Percentiles rank a stretch among this genome's conserved stretches.
Conservation (phyloP, 495 filamentous ascomycete species). For the Podospora bellae-mahoneyi region DNA sequence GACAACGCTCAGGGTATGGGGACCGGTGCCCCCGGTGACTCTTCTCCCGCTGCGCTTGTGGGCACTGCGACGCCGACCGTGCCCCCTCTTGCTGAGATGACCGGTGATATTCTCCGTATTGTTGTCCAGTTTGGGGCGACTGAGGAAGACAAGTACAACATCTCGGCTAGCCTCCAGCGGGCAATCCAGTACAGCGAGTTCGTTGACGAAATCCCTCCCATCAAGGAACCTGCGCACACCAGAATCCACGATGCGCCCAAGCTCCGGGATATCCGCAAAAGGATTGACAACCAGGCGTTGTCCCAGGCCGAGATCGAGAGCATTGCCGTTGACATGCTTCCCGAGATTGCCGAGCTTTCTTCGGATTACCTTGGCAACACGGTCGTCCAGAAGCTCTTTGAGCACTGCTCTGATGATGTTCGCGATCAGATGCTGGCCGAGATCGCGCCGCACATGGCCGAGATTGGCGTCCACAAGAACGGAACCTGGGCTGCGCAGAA, state of each 20-base stretch:
- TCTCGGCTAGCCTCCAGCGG: slow-evolving; percentile 66
- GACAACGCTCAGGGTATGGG: slow-evolving; percentile 38
- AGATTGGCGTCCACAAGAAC: slow-evolving; percentile 98
- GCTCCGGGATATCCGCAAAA: slow-evolving; percentile 92
- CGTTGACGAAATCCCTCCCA: slow-evolving; percentile 78
- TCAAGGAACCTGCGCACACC: slow-evolving; percentile 85
- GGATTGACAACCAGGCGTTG: slow-evolving; percentile 90
- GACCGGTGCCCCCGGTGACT: slow-evolving; percentile 46
- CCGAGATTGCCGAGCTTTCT: slow-evolving; percentile 90
- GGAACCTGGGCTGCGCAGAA: slow-evolving; percentile 99
- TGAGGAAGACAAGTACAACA: slow-evolving; percentile 72
- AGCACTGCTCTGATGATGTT: slow-evolving; percentile 84
- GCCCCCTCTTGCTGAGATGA: slow-evolving; percentile 69
- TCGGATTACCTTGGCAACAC: slow-evolving; percentile 98
- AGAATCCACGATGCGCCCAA: slow-evolving; percentile 92
- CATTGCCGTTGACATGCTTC: slow-evolving; percentile 87
- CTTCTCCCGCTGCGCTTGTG: slow-evolving; percentile 35
- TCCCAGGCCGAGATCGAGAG: slow-evolving; percentile 84
- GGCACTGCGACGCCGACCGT: slow-evolving; percentile 58
- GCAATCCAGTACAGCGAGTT: slow-evolving; percentile 72
- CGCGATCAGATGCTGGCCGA: slow-evolving; percentile 88
- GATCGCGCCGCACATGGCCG: slow-evolving; percentile 86
- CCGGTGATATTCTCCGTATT: slow-evolving; percentile 77
- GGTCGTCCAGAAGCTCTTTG: slow-evolving; percentile 98
- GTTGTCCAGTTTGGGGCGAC: slow-evolving; percentile 84